These are phyloP conservation scores for Mycena polygramma DNA, from an alignment of 768 basidiomycete species.

Conservation along the genomic window DNA sequence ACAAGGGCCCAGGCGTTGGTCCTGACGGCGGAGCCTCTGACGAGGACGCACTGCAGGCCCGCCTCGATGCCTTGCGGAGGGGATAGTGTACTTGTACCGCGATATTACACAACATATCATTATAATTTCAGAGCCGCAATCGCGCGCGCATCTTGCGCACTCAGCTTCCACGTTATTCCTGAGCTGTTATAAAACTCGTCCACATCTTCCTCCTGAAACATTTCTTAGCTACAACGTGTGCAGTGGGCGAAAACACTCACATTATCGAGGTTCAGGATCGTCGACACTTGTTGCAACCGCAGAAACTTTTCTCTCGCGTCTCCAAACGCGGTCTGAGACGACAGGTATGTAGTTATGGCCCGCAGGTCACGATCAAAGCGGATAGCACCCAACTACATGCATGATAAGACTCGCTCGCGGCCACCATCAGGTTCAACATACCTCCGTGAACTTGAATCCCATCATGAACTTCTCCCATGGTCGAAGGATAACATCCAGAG, in stretches of 20 bases:
- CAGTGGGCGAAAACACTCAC: conserved; percentile 56
- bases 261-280: conserved; percentile 87
- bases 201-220: conserved; percentile 87
- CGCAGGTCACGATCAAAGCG: conserved; percentile 95
- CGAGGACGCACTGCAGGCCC: conserved; percentile 94
- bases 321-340: conserved; percentile 90
- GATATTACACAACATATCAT: conserved; percentile 29
- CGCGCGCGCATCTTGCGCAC: conserved; percentile 79
- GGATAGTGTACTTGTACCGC: conserved; percentile 53
- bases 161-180: conserved; percentile 91
- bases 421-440: conserved; percentile 47
- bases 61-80: conserved; percentile 89
- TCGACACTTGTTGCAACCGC: conserved; percentile 93
- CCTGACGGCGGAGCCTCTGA: conserved; percentile 66
- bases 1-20: conserved; percentile 49
- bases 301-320: conserved; percentile 94
- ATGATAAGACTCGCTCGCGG: not conserved
- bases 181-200: conserved; percentile 96
- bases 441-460: conserved; percentile 90
- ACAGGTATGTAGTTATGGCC: conserved; percentile 84
- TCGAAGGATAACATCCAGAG: conserved; percentile 88
- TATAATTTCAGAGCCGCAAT: conserved; percentile 72
- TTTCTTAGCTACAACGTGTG: conserved; percentile 23
- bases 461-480: conserved; percentile 95
- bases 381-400: conserved; percentile 87